Conservation (phyloP, 805 yeast genomes). For the Candida tallmaniae region DNA sequence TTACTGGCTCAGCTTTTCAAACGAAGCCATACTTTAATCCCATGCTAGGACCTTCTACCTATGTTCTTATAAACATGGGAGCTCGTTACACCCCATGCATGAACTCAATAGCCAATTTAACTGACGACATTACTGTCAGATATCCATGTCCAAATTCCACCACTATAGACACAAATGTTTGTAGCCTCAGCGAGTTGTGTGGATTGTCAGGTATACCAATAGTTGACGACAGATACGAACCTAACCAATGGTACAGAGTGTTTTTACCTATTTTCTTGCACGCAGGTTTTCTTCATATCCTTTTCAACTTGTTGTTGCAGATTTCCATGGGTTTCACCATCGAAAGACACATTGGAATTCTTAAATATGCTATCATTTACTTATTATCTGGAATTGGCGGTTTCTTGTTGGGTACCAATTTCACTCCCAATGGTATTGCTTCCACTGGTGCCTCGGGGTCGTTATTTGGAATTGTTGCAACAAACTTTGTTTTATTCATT, state of each 20-base stretch:
- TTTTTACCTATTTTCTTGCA: constrained; percentile 69
- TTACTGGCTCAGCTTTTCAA: constrained; percentile 63
- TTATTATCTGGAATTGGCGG: constrained; percentile 62
- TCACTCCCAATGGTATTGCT: constrained; percentile 61
- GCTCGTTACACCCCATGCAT: constrained; percentile 70
- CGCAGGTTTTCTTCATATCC: constrained; percentile 68
- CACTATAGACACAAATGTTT: constrained; percentile 47
- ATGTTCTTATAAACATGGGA: constrained; percentile 63
- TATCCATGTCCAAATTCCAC: constrained; percentile 76
- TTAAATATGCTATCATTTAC: constrained; percentile 53
- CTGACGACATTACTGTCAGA: constrained; percentile 39
- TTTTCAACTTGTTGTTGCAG: constrained; percentile 59
- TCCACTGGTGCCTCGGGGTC: constrained; percentile 72
- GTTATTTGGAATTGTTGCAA: constrained; percentile 63
- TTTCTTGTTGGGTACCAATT: constrained; percentile 64
- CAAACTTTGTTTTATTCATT: constrained; percentile 53
- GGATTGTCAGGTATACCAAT: constrained; percentile 49
- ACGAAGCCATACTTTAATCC: constrained; percentile 72
- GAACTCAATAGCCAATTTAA: constrained; percentile 47
- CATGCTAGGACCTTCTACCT: constrained; percentile 72
- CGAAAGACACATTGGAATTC: constrained; percentile 52
- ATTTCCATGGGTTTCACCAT: constrained; percentile 55
- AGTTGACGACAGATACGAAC: constrained; percentile 31
- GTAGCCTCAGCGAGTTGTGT: constrained; percentile 55
- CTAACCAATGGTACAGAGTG: constrained; percentile 67